Evolutionary conservation across 2,329 filamentous ascomycete species (phyloP), one percentile per base, ranked within the genome.

Genomic region (Colletotrichum sp.): DNA sequence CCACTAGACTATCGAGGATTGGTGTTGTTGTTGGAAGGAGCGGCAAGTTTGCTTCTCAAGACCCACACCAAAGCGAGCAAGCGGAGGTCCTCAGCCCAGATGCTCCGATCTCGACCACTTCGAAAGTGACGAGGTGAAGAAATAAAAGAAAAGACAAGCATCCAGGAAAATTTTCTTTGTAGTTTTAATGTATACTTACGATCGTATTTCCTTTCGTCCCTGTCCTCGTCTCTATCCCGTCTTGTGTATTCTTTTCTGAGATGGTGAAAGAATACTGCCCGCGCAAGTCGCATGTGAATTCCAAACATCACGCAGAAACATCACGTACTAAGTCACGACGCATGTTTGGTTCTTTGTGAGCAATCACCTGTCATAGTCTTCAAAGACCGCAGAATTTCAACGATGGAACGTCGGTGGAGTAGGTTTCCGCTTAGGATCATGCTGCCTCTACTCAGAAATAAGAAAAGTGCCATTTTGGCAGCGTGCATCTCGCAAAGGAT

Each of bases 1-100:
- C 72, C 72, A 75, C 72, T 75, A 75, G 72, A 75, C 72, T 75
- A 75, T 75, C 72, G 63, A 18, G 72, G 72, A 75, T 60, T 32
- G 63, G 18, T 68, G 8, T 16, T 32, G 10, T 34, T 24, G 24
- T 18, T 66, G 39, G 3, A 34, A 0, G 1, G 4, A 1, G 0
- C 0, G 0, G 28, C 28, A n/a, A 15, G 0, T 8, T 13, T 18
- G 28, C 1, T 18, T 0, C 18, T 0, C 28, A n/a, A 30, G 59
- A 32, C 15, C 28, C 28, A n/a, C 59, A n/a, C 3, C 15, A 9
- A n/a, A 9, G 9, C 26, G 21, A 4, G 26, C 12, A 18, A 28
- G 55, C 44, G n/a, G 18, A 49, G 44, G n/a, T 4, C n/a, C n/a
- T 49, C n/a, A 21, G 8, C 18, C 6, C 39, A 44, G 39, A n/a